Evolutionary conservation across 2,329 filamentous ascomycete species (phyloP), one percentile per base, ranked within the genome.

Genomic region (Colletotrichum truncatum): DNA sequence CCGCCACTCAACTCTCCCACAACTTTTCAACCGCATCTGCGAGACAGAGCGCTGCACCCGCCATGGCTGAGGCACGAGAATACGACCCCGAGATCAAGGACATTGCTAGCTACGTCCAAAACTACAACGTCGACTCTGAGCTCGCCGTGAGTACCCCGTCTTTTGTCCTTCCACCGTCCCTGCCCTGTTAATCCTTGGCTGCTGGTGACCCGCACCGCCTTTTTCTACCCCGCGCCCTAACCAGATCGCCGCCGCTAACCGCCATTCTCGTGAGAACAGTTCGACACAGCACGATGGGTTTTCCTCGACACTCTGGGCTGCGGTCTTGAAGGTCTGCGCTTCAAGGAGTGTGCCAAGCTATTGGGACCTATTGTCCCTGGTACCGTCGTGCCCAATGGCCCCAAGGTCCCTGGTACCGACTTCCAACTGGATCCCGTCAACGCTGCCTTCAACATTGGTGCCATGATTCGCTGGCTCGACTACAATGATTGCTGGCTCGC

Each of bases 401-500:
- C 93, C 73, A 93, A 90, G 77, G 93, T 99, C 45, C 93, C 93
- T 39, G 96, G 96, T 70, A 98, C 96, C 30, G 89, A 92, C 71
- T 98, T 95, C 84, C 91, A 97, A 82, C 90, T 99, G 72, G 96
- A 98, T 78, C 96, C 96, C 38, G 90, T 98, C 77, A 95, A 95
- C 74, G 96, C 91, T 68, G 96, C 96, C 69, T 98, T 99, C 89
- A 98, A 98, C 87, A 98, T 99, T 73, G 96, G 96, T 73, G 92
- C 96, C 74, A 97, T 97, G 91, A 97, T 99, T 83, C 89, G 96
- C 77, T 99, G 96, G 96, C 89, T 99, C 74, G 96, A 99, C 84
- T 99, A 98, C 88, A 99, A 99, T 80, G 96, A 99, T 87, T 98
- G 96, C 89, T 99, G 95, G 96, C 87, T 98, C 69, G 96, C 95